Evolutionary conservation across 1,284 basidiomycete genomes (phyloP), one percentile per base, ranked within the genome.

Genomic region (Tilletiopsis washingtonensis): DNA sequence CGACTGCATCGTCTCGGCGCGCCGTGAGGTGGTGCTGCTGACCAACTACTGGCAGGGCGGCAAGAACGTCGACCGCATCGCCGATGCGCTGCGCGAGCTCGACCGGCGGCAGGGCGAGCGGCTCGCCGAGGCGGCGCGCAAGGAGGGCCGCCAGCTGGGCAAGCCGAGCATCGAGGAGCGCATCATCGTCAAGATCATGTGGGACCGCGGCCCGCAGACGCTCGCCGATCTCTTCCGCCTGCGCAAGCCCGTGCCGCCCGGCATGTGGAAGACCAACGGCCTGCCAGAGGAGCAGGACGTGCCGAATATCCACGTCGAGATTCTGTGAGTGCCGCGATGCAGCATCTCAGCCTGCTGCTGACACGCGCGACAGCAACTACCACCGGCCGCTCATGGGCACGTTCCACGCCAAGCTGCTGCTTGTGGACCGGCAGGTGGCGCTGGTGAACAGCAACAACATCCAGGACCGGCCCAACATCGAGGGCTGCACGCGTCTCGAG

Each of bases 361-460:
- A 17, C 36, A 11, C 15, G 17, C 40, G 19, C 29, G 4, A 19
- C 21, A 39, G 47, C 41, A 73, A 71, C 51, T 74, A 72, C 42
- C 71, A 72, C 38, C 61, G 66, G 15, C 67, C 69, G 7, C 52
- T 69, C 21, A 62, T 71, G 43, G 84, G 84, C 26, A 87, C 84
- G 0, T 88, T 87, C 74, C 86, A 88, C 62, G 81, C 82, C 40
- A 86, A 88, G 69, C 85, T 84, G 56, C 77, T 86, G 67, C 76
- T 86, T 47, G 81, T 87, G 7, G 85, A 88, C 64, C 78, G 85
- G 15, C 82, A 81, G 59, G 77, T 86, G 25, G 85, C 82, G 0
- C 74, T 86, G 49, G 75, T 88, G 58, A 84, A 84, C 72, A 81
- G 79, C 50, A 85, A 85, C 74, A 86, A 86, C 56, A 84, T 86